Evolutionary conservation across 768 basidiomycete genomes (phyloP).

Genomic region (Russula sp.): DNA sequence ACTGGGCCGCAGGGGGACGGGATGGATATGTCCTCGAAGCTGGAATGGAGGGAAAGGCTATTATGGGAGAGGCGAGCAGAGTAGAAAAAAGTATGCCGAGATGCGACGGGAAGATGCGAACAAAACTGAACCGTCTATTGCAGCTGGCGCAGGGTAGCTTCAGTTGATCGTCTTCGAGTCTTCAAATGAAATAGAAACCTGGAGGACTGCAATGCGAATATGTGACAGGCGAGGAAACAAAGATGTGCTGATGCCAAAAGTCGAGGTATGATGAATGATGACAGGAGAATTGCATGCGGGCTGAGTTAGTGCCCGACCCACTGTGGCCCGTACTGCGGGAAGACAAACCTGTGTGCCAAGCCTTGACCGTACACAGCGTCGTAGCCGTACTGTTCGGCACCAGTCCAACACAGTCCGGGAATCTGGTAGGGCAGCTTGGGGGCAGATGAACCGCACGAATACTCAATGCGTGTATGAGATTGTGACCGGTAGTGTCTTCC

Average conservation of each 20-base stretch:
- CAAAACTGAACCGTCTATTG: constrained; percentile 32
- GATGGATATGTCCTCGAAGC: constrained; percentile 59
- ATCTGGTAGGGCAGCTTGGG: constrained; percentile 19
- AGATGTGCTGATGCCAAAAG: constrained; percentile 29
- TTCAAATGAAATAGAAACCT: constrained; percentile 19
- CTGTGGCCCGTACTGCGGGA: constrained; percentile 47
- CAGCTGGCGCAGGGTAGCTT: constrained; percentile 28
- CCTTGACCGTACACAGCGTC: constrained; percentile 43
- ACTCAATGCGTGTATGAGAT: constrained; percentile 27
- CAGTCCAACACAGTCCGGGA: constrained; percentile 31
- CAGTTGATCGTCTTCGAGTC: constrained; percentile 26
- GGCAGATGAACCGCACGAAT: constrained; percentile 25
- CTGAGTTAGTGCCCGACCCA: constrained; percentile 49
- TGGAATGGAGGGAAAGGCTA: constrained; percentile 32
- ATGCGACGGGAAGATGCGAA: constrained; percentile 36
- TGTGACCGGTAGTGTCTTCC: constrained; percentile 22
- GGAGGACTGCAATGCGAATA: constrained; percentile 24
- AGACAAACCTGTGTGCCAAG: constrained; percentile 43
- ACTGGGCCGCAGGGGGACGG: constrained; percentile 50
- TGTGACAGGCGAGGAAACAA: constrained; percentile 35
- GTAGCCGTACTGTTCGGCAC: constrained; percentile 39
- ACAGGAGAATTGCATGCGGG: constrained; percentile 13
- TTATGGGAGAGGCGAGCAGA: constrained; percentile 33
- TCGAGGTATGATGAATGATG: constrained; percentile 13
- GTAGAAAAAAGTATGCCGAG: constrained; percentile 31